Percentiles rank a stretch among this genome's conserved stretches.
Evolutionary conservation across 2,329 filamentous ascomycete genomes (phyloP).

Genomic region (Penicillium sp.): DNA sequence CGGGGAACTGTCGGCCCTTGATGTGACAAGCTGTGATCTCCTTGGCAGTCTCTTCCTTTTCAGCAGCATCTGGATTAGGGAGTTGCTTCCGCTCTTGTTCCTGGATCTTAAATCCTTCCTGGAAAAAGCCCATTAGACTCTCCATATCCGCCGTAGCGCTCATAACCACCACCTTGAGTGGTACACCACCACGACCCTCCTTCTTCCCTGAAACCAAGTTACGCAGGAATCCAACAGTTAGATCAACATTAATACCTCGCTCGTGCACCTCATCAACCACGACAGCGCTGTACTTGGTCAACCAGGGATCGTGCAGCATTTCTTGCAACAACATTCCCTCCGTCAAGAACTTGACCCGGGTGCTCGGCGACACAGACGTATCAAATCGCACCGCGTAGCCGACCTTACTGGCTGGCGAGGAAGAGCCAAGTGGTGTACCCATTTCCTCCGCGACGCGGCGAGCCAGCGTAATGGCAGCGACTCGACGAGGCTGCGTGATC

Average conservation of each 20-base stretch:
- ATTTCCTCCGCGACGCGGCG: constrained; percentile 81
- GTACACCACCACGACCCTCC: constrained; percentile 62
- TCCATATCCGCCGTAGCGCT: constrained; percentile 92
- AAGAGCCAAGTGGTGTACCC: constrained; percentile 58
- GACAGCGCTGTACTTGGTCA: constrained; percentile 81
- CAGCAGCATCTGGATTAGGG: constrained; percentile 7
- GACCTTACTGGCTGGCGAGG: constrained; percentile 60
- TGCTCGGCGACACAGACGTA: constrained; percentile 72
- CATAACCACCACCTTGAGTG: constrained; percentile 90
- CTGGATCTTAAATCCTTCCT: constrained; percentile 25
- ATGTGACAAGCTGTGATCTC: constrained; percentile 60
- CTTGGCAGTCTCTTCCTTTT: constrained; percentile 41
- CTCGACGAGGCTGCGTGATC: constrained; percentile 87
- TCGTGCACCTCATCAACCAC: constrained; percentile 97
- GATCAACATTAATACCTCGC: constrained; percentile 86
- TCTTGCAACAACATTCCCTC: constrained; percentile 97
- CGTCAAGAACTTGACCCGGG: constrained; percentile 86
- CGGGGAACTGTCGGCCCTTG: constrained; percentile 80
- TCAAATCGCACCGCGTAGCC: constrained; percentile 97
- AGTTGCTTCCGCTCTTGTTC: constrained; percentile 10
- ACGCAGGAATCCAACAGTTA: constrained; percentile 82
- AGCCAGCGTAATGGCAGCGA: constrained; percentile 88
- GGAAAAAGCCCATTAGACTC: constrained; percentile 70
- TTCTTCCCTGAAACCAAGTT: constrained; percentile 60
- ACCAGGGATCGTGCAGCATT: constrained; percentile 74